Evolutionary conservation across 257 asterid genomes (phyloP).

Genomic region (Gentiana macrophylla): DNA sequence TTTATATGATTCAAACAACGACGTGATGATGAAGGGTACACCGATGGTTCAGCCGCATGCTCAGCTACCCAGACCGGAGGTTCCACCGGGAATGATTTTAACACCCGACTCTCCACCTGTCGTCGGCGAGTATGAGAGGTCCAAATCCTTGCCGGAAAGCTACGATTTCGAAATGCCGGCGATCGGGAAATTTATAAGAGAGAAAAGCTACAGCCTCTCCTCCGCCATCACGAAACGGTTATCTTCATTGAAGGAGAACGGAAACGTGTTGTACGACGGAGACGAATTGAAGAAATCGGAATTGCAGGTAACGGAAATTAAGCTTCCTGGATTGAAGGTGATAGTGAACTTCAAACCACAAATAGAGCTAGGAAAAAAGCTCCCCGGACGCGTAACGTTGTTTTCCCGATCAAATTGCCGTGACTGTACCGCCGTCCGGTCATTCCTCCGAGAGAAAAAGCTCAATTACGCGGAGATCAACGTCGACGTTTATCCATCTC

Average conservation of each 20-base stretch:
- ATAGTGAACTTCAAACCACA: constrained; percentile 28
- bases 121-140: constrained; percentile 19
- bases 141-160: constrained; percentile 41
- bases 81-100: constrained; percentile 39
- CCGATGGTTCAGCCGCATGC: constrained; percentile 41
- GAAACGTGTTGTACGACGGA: constrained; percentile 6
- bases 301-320: constrained; percentile 40
- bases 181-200: constrained; percentile 71
- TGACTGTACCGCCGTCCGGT: constrained; percentile 74
- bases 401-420: constrained; percentile 84
- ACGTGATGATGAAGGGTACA: constrained; percentile 3
- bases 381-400: constrained; percentile 60
- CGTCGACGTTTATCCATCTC: constrained; percentile 63
- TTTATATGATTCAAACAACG: background rate
- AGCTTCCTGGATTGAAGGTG: constrained; percentile 58
- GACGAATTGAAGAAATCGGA: constrained; percentile 7
- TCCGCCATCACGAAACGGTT: constrained; percentile 62
- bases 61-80: constrained; percentile 70
- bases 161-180: constrained; percentile 39
- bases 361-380: constrained; percentile 21
- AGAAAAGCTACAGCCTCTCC: constrained; percentile 67
- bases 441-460: constrained; percentile 42
- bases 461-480: constrained; percentile 68
- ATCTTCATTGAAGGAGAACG: constrained; percentile 38
- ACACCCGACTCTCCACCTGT: background rate